Evolutionary conservation across 345 rosid species (phyloP).

Genomic region (Aurinia saxatilis): DNA sequence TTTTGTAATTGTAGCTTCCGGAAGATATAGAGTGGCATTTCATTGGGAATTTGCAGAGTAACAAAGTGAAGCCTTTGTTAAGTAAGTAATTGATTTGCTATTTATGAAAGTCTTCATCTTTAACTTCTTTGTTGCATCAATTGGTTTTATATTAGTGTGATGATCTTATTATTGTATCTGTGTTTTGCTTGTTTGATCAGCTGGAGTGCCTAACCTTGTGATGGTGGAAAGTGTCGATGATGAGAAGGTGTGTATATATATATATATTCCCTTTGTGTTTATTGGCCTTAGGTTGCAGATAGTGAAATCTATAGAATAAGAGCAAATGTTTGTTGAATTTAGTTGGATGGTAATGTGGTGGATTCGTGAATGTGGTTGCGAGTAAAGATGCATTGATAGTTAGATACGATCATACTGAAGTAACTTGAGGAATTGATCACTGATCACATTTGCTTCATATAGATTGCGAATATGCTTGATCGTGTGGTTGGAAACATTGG

Average conservation of each 20-base stretch:
- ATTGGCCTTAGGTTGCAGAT: neutral
- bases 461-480: constrained; percentile 90
- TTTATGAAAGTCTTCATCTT: neutral
- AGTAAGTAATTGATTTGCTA: constrained; percentile 30
- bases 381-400: neutral
- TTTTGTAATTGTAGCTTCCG: constrained; percentile 55
- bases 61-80: constrained; percentile 85
- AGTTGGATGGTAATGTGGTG: neutral
- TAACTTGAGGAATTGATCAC: neutral
- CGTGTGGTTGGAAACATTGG: constrained; percentile 56
- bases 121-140: neutral
- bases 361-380: neutral
- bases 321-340: neutral
- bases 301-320: constrained; percentile 7
- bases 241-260: too few relatives aligned
- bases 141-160: neutral
- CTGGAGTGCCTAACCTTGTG: constrained; percentile 81
- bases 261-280: neutral
- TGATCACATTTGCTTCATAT: constrained; percentile 13
- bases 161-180: too few relatives aligned
- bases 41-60: constrained; percentile 94
- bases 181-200: constrained; percentile 38
- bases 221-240: constrained; percentile 87
- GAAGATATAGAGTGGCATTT: constrained; percentile 93
- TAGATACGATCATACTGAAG: neutral